A percentile compares a stretch with the other conserved stretches of the same genome.
Evolutionary conservation across 1,284 basidiomycete species (phyloP).

Genomic region (Marasmius sp.): DNA sequence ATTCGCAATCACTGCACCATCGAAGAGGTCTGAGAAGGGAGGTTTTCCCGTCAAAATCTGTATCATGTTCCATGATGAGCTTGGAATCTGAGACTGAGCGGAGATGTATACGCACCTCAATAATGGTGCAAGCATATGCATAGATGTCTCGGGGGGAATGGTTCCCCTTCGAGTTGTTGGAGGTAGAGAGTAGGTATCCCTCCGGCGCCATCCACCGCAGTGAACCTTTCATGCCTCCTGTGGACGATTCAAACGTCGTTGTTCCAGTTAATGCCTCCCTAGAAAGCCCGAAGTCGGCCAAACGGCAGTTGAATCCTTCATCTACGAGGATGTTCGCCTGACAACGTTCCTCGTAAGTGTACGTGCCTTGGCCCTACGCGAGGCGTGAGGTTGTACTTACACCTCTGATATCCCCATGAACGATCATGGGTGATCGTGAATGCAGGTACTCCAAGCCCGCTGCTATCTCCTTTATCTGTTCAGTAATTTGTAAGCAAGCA

Average conservation of each 20-base stretch:
- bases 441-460: conserved; percentile 11
- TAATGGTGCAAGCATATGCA: conserved; percentile 13
- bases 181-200: not conserved
- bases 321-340: conserved; percentile 4
- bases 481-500: not conserved
- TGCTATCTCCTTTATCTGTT: conserved; percentile 9
- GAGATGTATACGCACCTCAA: conserved; percentile 8
- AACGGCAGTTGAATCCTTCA: not conserved
- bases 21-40: conserved; percentile 2
- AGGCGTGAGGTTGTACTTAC: not conserved
- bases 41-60: conserved; percentile 4
- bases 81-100: not conserved
- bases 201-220: conserved; percentile 6
- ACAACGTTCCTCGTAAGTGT: not conserved
- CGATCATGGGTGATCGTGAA: not conserved
- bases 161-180: not conserved
- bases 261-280: not conserved
- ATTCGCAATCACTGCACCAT: conserved; percentile 1
- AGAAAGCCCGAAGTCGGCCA: conserved; percentile 3
- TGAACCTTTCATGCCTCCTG: not conserved
- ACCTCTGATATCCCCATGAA: conserved; percentile 11
- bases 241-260: not conserved
- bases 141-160: conserved; percentile 8
- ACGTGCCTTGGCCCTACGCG: not conserved
- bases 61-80: not conserved